Evolutionary conservation across 2,329 filamentous ascomycete genomes (phyloP).

Genomic region (Elsinoe necatrix): DNA sequence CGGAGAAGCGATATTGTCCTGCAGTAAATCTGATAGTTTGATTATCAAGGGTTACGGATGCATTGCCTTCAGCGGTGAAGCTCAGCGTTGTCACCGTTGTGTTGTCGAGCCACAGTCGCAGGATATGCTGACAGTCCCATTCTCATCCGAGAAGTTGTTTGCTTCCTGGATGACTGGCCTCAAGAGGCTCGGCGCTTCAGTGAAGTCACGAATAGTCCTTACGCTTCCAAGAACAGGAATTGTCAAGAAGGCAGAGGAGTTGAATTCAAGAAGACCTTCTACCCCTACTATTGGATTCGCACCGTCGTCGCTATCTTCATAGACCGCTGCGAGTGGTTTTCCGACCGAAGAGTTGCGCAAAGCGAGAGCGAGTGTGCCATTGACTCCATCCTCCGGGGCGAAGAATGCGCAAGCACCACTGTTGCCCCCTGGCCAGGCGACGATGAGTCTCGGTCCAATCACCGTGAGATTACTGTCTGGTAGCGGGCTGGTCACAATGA

Average conservation of each 20-base stretch:
- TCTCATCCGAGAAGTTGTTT: slow-evolving; percentile 35
- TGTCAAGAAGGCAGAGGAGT: slow-evolving; percentile 48
- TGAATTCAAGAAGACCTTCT: slow-evolving; percentile 46
- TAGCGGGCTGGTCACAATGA: slow-evolving; percentile 52
- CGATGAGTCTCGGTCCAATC: slow-evolving; percentile 39
- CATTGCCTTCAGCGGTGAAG: slow-evolving; percentile 34
- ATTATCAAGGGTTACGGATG: slow-evolving; percentile 35
- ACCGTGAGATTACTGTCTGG: slow-evolving; percentile 46
- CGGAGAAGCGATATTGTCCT: slow-evolving; percentile 51
- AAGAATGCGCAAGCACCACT: slow-evolving; percentile 54
- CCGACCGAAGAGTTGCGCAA: slow-evolving; percentile 42
- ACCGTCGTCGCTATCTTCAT: slow-evolving; percentile 25
- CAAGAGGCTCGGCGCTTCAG: slow-evolving; percentile 49
- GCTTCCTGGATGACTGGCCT: slow-evolving; percentile 48
- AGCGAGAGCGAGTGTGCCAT: slow-evolving; percentile 46
- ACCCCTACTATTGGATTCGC: slow-evolving; percentile 40
- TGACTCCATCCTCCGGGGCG: slow-evolving; percentile 43
- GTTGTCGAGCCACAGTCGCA: slow-evolving; percentile 56
- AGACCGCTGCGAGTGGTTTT: slow-evolving; percentile 41
- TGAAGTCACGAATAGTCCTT: slow-evolving; percentile 54
- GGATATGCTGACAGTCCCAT: slow-evolving; percentile 41
- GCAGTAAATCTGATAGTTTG: slow-evolving; percentile 41
- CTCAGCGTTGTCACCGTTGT: slow-evolving; percentile 48
- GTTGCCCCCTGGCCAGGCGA: slow-evolving; percentile 58
- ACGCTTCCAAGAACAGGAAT: slow-evolving; percentile 54